Evolutionary conservation across 1,284 basidiomycete species (phyloP).

Genomic region (Pulveroboletus sp.): DNA sequence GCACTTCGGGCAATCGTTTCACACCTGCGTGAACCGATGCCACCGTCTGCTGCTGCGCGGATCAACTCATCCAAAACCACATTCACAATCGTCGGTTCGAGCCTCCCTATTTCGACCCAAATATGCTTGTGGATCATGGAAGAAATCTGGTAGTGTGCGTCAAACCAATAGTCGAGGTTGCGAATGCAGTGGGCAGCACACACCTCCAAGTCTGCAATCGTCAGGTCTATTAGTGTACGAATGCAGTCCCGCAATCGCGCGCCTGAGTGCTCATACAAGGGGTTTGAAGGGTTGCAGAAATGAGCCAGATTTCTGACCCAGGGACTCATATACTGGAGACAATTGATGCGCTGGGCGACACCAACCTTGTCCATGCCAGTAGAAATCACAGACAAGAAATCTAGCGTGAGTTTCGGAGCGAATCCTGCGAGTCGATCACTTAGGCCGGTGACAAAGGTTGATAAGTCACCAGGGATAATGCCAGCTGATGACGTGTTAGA

Average conservation of each 20-base stretch:
- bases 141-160: slow-evolving; percentile 48
- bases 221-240: slow-evolving; percentile 71
- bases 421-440: slow-evolving; percentile 72
- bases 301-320: slow-evolving; percentile 80
- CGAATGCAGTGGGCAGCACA: slow-evolving; percentile 14
- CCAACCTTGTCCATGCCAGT: slow-evolving; percentile 55
- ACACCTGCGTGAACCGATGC: slow-evolving; percentile 69
- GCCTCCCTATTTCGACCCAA: slow-evolving; percentile 71
- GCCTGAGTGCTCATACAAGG: slow-evolving; percentile 65
- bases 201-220: slow-evolving; percentile 68
- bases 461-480: slow-evolving; percentile 70
- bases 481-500: slow-evolving; percentile 44
- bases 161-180: slow-evolving; percentile 4
- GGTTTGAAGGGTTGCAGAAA: slow-evolving; percentile 67
- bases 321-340: slow-evolving; percentile 77
- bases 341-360: slow-evolving; percentile 59
- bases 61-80: slow-evolving; percentile 76
- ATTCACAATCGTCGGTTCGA: slow-evolving; percentile 65
- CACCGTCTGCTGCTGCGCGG: slow-evolving; percentile 76
- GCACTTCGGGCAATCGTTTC: slow-evolving; percentile 76
- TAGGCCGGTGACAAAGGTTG: slow-evolving; percentile 59
- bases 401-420: slow-evolving; percentile 77
- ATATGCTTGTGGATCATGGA: slow-evolving; percentile 67
- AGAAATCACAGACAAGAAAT: slow-evolving; percentile 82
- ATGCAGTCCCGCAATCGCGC: slow-evolving; percentile 75